These are phyloP conservation scores for Trichosporon asahii DNA, from an alignment of 1,284 basidiomycete genomes.

Conservation along the genomic window DNA sequence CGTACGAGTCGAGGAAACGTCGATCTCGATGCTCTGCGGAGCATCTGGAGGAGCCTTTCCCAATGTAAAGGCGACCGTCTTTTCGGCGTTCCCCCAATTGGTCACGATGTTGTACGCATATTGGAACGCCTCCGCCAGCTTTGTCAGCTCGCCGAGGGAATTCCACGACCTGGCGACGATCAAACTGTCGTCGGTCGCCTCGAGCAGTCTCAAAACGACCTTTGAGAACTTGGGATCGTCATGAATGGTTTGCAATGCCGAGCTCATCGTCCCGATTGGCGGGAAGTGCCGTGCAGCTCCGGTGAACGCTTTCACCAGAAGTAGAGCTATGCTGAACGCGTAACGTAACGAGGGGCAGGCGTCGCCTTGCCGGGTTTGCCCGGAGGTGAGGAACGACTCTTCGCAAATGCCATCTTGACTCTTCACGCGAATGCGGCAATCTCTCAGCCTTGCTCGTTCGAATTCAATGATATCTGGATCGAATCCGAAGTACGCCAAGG, in stretches of 20 bases:
- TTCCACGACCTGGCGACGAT: too few species aligned
- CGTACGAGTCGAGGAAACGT: too few species aligned
- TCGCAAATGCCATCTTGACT: constrained; percentile 32
- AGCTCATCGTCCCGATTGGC: neutral
- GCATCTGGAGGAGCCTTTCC: too few species aligned
- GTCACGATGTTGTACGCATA: too few species aligned
- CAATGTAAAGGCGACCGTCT: constrained; percentile 10
- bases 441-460: constrained; percentile 36
- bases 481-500: constrained; percentile 45
- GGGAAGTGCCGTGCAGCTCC: neutral
- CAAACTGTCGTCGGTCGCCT: too few species aligned
- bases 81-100: too few species aligned
- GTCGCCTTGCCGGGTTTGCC: constrained; percentile 46
- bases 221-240: neutral
- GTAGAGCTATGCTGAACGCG: constrained; percentile 38
- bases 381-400: neutral
- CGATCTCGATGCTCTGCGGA: too few species aligned
- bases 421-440: constrained; percentile 26
- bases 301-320: constrained; percentile 36
- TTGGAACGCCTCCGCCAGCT: too few species aligned
- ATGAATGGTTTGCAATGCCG: neutral
- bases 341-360: constrained; percentile 41
- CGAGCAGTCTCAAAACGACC: neutral
- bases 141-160: too few species aligned
- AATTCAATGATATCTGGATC: constrained; percentile 34